Conservation (phyloP, 2,329 filamentous ascomycete genomes). For the Cladosporium sp. region DNA sequence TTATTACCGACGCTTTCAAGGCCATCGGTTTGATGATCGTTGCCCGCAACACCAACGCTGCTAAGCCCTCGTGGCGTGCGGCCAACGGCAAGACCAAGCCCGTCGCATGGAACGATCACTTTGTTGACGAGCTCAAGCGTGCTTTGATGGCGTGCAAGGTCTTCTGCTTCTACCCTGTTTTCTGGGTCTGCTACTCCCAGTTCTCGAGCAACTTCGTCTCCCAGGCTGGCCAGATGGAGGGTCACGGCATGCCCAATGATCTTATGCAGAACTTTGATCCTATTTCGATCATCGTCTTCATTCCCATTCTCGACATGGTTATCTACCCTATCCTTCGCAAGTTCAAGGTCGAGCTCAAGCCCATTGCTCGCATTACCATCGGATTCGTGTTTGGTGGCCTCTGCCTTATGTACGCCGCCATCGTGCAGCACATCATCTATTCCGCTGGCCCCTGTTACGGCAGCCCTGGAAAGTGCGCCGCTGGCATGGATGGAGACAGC, state of each 20-base stretch:
- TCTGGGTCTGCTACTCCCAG: slow-evolving; percentile 40
- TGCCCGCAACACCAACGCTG: slow-evolving; percentile 53
- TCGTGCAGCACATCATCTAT: slow-evolving; percentile 56
- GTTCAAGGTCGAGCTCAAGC: slow-evolving; percentile 38
- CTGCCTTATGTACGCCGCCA: slow-evolving; percentile 52
- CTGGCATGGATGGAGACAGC: slow-evolving; percentile 30
- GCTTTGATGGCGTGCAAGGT: slow-evolving; percentile 64
- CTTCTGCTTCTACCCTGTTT: slow-evolving; percentile 51
- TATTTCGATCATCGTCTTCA: slow-evolving; percentile 44
- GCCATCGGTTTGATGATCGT: slow-evolving; percentile 54
- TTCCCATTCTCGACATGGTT: slow-evolving; percentile 42
- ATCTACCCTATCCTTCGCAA: slow-evolving; percentile 45
- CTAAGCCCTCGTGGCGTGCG: slow-evolving; percentile 63
- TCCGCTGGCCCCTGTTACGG: slow-evolving; percentile 49
- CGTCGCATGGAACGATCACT: slow-evolving; percentile 63
- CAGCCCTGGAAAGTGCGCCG: slow-evolving; percentile 29
- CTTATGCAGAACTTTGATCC: slow-evolving; percentile 47
- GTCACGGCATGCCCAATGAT: slow-evolving; percentile 46
- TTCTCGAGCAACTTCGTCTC: slow-evolving; percentile 45
- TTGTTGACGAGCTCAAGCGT: slow-evolving; percentile 68
- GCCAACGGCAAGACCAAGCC: slow-evolving; percentile 43
- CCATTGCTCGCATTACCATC: slow-evolving; percentile 53
- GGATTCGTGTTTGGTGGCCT: slow-evolving; percentile 51
- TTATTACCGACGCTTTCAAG: slow-evolving; percentile 64
- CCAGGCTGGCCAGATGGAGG: slow-evolving; percentile 45